A percentile compares a stretch with the other conserved stretches of the same genome.
These are phyloP conservation scores for Gossypium herbaceum DNA, from an alignment of 345 rosid genomes.

Conservation along the genomic window DNA sequence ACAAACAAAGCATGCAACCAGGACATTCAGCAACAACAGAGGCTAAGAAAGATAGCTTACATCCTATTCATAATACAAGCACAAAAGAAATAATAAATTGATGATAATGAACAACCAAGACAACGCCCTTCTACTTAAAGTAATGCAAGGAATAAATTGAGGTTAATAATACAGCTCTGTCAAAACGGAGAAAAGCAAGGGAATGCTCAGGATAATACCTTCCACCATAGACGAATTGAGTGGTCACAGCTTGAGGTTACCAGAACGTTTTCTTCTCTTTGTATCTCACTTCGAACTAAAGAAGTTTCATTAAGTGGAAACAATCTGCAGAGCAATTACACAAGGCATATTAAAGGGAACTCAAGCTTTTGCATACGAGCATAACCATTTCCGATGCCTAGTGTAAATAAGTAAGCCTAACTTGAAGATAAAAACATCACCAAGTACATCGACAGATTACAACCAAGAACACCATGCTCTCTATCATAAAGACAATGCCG, in stretches of 20 bases:
- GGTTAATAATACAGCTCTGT: neutral
- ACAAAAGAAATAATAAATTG: neutral
- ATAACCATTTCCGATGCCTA: neutral
- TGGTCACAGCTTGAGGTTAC: conserved; percentile 58
- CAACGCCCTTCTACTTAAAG: neutral
- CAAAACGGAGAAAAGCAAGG: neutral
- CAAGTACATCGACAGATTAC: neutral
- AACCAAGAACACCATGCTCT: neutral
- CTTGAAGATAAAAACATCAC: neutral
- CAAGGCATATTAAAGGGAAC: conserved; percentile 6
- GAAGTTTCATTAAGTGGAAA: conserved; percentile 42
- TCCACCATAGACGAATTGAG: conserved; percentile 67
- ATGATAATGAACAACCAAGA: neutral
- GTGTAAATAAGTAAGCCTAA: neutral
- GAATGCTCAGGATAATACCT: conserved; percentile 35
- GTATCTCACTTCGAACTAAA: conserved; percentile 34
- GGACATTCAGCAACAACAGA: neutral
- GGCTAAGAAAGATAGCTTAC: neutral
- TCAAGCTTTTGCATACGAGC: neutral
- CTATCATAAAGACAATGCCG: neutral
- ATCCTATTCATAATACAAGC: neutral
- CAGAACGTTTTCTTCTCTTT: conserved; percentile 44
- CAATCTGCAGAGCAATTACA: conserved; percentile 36
- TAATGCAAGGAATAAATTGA: neutral
- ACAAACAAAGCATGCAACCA: conserved; percentile 11